Percentiles rank a stretch among this genome's conserved stretches.
Evolutionary conservation across 2,329 filamentous ascomycete genomes (phyloP).

Genomic region (Eurotiales sp.): DNA sequence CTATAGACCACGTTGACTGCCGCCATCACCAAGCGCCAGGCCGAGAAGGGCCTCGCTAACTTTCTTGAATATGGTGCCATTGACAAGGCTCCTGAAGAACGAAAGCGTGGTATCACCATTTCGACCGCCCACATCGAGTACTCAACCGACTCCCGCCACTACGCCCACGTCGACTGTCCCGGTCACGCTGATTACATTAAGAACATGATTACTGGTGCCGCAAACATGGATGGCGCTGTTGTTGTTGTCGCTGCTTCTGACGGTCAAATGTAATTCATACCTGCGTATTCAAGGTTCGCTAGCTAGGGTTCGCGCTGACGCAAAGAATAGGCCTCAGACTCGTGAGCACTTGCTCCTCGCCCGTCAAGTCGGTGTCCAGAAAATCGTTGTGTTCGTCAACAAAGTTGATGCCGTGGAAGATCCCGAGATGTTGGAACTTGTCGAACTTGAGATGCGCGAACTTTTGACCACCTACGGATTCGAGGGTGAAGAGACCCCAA

Average conservation of each 20-base stretch:
- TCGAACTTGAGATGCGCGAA: slow-evolving; percentile 99
- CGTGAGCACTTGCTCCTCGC: slow-evolving; percentile 96
- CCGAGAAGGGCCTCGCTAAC: slow-evolving; percentile 87
- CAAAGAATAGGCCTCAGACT: slow-evolving; percentile 72
- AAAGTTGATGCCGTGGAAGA: slow-evolving; percentile 97
- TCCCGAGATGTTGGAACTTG: slow-evolving; percentile 98
- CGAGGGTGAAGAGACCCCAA: slow-evolving; percentile 95
- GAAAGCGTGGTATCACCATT: slow-evolving; percentile 99
- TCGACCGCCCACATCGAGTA: slow-evolving; percentile 99
- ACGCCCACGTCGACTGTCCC: slow-evolving; percentile 99
- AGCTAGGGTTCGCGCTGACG: slow-evolving; percentile 18
- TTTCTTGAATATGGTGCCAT: slow-evolving; percentile 98
- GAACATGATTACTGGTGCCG: slow-evolving; percentile 99
- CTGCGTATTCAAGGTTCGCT: slow-evolving; percentile 1
- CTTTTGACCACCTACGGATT: slow-evolving; percentile 89
- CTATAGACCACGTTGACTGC: slow-evolving; percentile 91
- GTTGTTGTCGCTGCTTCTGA: slow-evolving; percentile 98
- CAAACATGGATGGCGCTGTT: slow-evolving; percentile 98
- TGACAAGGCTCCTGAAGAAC: slow-evolving; percentile 98
- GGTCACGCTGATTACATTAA: slow-evolving; percentile 99
- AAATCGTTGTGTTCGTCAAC: slow-evolving; percentile 99
- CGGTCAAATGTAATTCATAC: slow-evolving; percentile 81
- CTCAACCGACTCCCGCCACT: slow-evolving; percentile 88
- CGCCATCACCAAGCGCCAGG: slow-evolving; percentile 97
- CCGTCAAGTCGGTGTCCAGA: slow-evolving; percentile 96